phyloP scores from a whole-genome alignment of 768 basidiomycete species.

The Lentinula edodes region DNA sequence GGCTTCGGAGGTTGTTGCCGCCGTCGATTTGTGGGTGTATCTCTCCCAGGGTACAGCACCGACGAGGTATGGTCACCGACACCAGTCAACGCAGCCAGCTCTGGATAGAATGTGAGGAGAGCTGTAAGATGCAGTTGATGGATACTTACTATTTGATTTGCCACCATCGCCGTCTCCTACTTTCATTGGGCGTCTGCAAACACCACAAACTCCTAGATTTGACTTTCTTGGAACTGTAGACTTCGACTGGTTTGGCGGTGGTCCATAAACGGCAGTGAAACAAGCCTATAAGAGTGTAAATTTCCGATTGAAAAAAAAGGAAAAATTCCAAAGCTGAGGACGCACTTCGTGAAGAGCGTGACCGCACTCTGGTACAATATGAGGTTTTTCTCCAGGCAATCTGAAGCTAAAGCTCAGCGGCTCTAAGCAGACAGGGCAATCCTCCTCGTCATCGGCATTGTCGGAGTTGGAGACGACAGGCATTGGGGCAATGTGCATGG shows the following conservation, averaged over 20 bases:
- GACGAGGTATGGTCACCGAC: conserved; percentile 61
- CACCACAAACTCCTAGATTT: conserved; percentile 92
- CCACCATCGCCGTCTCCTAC: conserved; percentile 82
- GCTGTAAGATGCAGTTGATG: conserved; percentile 6
- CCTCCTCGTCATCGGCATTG: conserved; percentile 70
- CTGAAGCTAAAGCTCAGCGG: conserved; percentile 90
- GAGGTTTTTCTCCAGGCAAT: conserved; percentile 93
- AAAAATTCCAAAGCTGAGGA: conserved; percentile 9
- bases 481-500: conserved; percentile 59
- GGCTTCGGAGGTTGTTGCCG: conserved; percentile 28
- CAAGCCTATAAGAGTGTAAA: conserved; percentile 61
- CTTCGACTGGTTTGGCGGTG: conserved; percentile 57
- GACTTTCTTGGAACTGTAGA: conserved; percentile 59
- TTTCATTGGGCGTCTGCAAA: conserved; percentile 96
- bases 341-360: conserved; percentile 93
- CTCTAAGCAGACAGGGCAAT: conserved; percentile 96
- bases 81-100: conserved; percentile 91
- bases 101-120: conserved; percentile 33
- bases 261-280: conserved; percentile 95
- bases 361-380: conserved; percentile 95
- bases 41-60: conserved; percentile 64
- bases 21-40: conserved; percentile 45
- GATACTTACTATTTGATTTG: conserved; percentile 79
- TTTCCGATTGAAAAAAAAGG: conserved; percentile 4
- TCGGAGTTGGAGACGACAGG: conserved; percentile 70